Conservation (phyloP, 495 filamentous ascomycete species). For the Penicillium soppii region DNA sequence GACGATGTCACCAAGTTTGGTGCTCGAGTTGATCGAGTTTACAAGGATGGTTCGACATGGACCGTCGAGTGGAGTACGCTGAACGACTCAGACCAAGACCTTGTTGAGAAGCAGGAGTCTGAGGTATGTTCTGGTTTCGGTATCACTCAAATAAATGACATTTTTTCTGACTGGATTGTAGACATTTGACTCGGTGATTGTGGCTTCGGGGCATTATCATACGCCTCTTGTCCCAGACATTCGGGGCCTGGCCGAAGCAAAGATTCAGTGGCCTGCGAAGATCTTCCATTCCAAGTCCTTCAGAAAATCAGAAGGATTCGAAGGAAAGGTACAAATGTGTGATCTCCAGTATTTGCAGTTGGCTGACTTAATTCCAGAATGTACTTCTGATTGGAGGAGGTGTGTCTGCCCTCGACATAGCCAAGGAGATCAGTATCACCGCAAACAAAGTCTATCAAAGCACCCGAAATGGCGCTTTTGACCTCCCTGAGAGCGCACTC, state of each 20-base stretch:
- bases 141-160: neutral
- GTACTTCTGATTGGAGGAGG: slow-evolving; percentile 60
- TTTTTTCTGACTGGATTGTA: slow-evolving; percentile 12
- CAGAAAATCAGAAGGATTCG: slow-evolving; percentile 47
- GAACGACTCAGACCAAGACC: slow-evolving; percentile 18
- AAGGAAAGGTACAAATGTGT: slow-evolving; percentile 31
- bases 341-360: neutral
- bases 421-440: slow-evolving; percentile 51
- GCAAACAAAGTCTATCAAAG: slow-evolving; percentile 57
- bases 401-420: slow-evolving; percentile 61
- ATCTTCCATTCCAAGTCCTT: slow-evolving; percentile 64
- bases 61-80: slow-evolving; percentile 39
- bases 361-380: slow-evolving; percentile 36
- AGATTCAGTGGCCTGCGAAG: slow-evolving; percentile 46
- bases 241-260: slow-evolving; percentile 51
- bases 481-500: slow-evolving; percentile 48
- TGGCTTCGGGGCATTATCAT: slow-evolving; percentile 61
- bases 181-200: slow-evolving; percentile 56
- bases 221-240: slow-evolving; percentile 56
- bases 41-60: slow-evolving; percentile 51
- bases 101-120: slow-evolving; percentile 24
- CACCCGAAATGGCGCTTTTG: slow-evolving; percentile 56
- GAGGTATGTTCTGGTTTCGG: slow-evolving; percentile 6
- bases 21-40: slow-evolving; percentile 55
- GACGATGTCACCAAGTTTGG: slow-evolving; percentile 51